A percentile compares a stretch with the other conserved stretches of the same genome.
These are phyloP conservation scores for Trametes maxima DNA, from an alignment of 768 basidiomycete species.

Conservation along the genomic window DNA sequence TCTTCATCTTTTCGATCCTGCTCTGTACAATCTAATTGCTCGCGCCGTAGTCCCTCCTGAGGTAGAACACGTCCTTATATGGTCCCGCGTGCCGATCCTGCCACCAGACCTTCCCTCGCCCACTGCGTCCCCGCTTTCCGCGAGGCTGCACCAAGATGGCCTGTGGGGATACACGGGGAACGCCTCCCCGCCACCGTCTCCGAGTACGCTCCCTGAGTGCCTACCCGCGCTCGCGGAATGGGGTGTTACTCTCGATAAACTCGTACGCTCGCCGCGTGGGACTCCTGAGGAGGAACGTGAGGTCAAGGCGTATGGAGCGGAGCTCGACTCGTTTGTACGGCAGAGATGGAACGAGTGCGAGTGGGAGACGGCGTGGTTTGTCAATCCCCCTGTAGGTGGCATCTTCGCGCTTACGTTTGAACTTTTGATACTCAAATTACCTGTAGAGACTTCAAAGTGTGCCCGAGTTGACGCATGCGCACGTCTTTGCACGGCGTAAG, in stretches of 20 bases:
- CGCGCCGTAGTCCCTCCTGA: constrained; percentile 59
- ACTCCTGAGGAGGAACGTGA: constrained; percentile 55
- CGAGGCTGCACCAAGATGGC: constrained; percentile 72
- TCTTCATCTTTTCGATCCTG: background rate
- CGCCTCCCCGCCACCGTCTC: constrained; percentile 54
- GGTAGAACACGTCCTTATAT: constrained; percentile 75
- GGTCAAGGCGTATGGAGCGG: constrained; percentile 52
- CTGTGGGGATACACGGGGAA: constrained; percentile 81
- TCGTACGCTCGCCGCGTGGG: constrained; percentile 54
- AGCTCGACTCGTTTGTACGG: constrained; percentile 65
- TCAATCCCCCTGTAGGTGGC: constrained; percentile 76
- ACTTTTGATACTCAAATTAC: background rate
- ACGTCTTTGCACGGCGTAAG: constrained; percentile 77
- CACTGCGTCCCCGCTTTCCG: constrained; percentile 38
- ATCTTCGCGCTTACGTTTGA: background rate
- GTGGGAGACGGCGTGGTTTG: constrained; percentile 95
- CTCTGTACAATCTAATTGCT: background rate
- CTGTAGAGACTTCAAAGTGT: constrained; percentile 81
- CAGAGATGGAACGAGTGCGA: constrained; percentile 65
- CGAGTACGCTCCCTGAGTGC: constrained; percentile 57
- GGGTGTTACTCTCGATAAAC: constrained; percentile 64
- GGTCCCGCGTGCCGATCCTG: constrained; percentile 75
- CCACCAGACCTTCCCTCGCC: constrained; percentile 55
- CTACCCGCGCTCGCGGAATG: constrained; percentile 70
- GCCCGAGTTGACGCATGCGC: constrained; percentile 79